phyloP scores from a whole-genome alignment of 1,139 yeast genomes.

The Blastobotrys arbuscula region DNA sequence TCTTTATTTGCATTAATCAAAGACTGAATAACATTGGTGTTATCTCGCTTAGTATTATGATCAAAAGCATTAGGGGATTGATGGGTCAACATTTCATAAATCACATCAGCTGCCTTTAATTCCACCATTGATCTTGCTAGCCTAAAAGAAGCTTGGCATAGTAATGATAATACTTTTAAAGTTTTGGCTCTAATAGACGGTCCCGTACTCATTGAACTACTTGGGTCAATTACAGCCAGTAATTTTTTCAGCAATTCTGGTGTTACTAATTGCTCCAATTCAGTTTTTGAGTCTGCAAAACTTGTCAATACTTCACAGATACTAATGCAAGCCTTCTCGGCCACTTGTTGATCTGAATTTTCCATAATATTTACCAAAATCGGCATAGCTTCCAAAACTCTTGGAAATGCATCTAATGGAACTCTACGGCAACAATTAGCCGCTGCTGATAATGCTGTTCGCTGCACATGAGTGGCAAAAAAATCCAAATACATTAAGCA shows the following conservation, averaged over 20 bases:
- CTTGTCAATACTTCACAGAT: slow-evolving; percentile 57
- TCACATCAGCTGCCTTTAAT: slow-evolving; percentile 27
- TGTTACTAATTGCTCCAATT: slow-evolving; percentile 44
- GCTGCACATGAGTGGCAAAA: slow-evolving; percentile 82
- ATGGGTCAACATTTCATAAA: slow-evolving; percentile 34
- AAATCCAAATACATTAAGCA: slow-evolving; percentile 78
- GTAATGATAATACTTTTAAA: slow-evolving; percentile 38
- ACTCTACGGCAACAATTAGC: slow-evolving; percentile 66
- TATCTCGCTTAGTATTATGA: slow-evolving; percentile 20
- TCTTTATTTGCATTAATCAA: slow-evolving; percentile 73
- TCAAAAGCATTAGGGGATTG: slow-evolving; percentile 26
- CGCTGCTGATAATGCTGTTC: slow-evolving; percentile 72
- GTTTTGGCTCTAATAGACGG: slow-evolving; percentile 23
- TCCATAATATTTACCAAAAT: slow-evolving; percentile 56
- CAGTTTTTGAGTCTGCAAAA: slow-evolving; percentile 42
- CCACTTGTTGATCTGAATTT: slow-evolving; percentile 58
- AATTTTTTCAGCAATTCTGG: slow-evolving; percentile 23
- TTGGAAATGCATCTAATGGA: slow-evolving; percentile 40
- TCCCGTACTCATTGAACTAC: slow-evolving; percentile 17
- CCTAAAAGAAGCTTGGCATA: slow-evolving; percentile 38
- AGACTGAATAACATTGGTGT: slow-evolving; percentile 51
- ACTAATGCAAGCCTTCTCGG: slow-evolving; percentile 65
- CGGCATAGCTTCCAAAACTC: slow-evolving; percentile 55
- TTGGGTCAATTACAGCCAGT: slow-evolving; percentile 24
- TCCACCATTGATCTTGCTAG: slow-evolving; percentile 27